Evolutionary conservation across 768 basidiomycete species (phyloP).

Genomic region (Boletus subcaerulescens): DNA sequence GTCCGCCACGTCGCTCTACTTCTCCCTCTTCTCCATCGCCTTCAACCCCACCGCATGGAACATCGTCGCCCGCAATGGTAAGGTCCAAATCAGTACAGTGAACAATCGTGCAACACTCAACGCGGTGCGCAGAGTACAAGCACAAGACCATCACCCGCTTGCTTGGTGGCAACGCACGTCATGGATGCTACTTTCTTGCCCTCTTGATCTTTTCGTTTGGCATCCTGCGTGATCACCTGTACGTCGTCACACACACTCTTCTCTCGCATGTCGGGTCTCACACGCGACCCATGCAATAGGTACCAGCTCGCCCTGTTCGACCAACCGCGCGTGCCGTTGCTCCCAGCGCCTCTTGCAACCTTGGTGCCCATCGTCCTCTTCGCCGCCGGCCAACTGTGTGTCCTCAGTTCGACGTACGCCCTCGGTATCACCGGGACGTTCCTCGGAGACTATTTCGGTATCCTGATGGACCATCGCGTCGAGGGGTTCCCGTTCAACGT

Average conservation of each 20-base stretch:
- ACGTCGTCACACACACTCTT: constrained; percentile 31
- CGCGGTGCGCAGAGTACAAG: constrained; percentile 53
- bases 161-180: constrained; percentile 67
- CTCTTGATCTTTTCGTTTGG: constrained; percentile 82
- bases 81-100: constrained; percentile 16
- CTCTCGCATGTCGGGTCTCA: too few relatives aligned
- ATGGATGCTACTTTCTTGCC: constrained; percentile 88
- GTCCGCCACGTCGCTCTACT: constrained; percentile 59
- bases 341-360: constrained; percentile 64
- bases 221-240: constrained; percentile 84
- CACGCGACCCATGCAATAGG: constrained; percentile 36
- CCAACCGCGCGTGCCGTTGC: constrained; percentile 67
- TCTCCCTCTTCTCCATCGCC: constrained; percentile 65
- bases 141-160: constrained; percentile 86
- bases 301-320: constrained; percentile 72
- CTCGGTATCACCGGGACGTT: constrained; percentile 94
- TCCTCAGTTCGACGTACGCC: constrained; percentile 84
- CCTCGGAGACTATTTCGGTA: constrained; percentile 81
- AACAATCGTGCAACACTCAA: too few relatives aligned
- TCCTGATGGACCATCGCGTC: constrained; percentile 85
- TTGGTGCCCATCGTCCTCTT: constrained; percentile 62
- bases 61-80: constrained; percentile 88
- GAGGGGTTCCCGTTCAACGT: constrained; percentile 97
- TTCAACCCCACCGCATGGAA: constrained; percentile 99
- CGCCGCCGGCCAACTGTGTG: constrained; percentile 75